Conservation (phyloP, 2,329 filamentous ascomycete genomes). For the Ilyonectria sp. region DNA sequence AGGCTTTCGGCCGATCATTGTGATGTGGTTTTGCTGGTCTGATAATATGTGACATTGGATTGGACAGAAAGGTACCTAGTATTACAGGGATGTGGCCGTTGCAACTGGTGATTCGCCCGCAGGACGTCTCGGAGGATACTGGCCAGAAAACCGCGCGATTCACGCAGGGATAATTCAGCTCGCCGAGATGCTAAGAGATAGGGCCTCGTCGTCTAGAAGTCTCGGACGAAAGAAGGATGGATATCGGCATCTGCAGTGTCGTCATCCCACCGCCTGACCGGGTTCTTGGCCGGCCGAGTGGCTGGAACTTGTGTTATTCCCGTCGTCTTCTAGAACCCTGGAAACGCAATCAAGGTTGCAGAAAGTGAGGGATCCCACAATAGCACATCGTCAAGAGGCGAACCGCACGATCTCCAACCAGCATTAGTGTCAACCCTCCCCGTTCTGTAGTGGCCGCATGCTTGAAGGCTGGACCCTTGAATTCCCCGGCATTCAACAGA, state of each 20-base stretch:
- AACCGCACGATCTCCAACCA: slow-evolving; percentile 18
- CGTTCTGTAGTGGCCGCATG: background rate
- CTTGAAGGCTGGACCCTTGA: slow-evolving; percentile 8
- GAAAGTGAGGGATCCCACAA: slow-evolving; percentile 28
- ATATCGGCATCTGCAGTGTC: slow-evolving; percentile 28
- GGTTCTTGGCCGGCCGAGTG: slow-evolving; percentile 5
- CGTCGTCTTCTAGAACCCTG: slow-evolving; percentile 32
- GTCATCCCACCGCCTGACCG: slow-evolving; percentile 24
- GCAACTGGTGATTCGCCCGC: slow-evolving; percentile 8
- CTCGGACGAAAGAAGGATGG: slow-evolving; percentile 11
- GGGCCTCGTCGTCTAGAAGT: background rate
- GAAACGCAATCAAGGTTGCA: slow-evolving; percentile 22
- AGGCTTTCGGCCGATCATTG: background rate
- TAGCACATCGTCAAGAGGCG: slow-evolving; percentile 10
- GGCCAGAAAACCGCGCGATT: slow-evolving; percentile 23
- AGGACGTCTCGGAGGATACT: slow-evolving; percentile 6
- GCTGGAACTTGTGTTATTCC: slow-evolving; percentile 29
- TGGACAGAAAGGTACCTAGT: slow-evolving; percentile 21
- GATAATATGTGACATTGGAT: slow-evolving; percentile 10
- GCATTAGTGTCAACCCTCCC: slow-evolving; percentile 10
- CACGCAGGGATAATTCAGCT: slow-evolving; percentile 19
- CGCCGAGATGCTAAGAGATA: slow-evolving; percentile 19
- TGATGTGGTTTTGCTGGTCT: slow-evolving; percentile 9
- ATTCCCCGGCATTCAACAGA: background rate
- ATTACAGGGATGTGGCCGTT: background rate